These are phyloP conservation scores for Zygosaccharomyces gambellarensis DNA, from an alignment of 805 yeast genomes.

Conservation along the genomic window DNA sequence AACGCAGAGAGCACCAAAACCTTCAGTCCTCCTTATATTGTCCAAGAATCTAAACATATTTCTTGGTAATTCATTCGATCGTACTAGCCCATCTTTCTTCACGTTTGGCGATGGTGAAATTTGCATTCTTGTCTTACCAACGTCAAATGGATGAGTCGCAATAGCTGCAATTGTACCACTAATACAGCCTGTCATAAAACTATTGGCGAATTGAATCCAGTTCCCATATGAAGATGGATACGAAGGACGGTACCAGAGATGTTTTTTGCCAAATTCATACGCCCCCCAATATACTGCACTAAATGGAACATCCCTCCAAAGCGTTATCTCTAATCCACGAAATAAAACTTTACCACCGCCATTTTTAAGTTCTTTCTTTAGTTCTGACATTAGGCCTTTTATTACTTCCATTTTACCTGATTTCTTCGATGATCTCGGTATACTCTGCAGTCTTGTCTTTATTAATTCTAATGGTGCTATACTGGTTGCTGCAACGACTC, in stretches of 20 bases:
- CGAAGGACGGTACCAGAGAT: slow-evolving; percentile 15
- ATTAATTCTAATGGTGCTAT: slow-evolving; percentile 85
- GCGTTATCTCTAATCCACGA: slow-evolving; percentile 79
- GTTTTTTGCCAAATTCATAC: slow-evolving; percentile 53
- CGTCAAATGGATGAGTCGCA: slow-evolving; percentile 91
- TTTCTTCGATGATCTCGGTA: slow-evolving; percentile 47
- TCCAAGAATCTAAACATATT: slow-evolving; percentile 63
- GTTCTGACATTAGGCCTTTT: slow-evolving; percentile 49
- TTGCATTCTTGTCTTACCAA: slow-evolving; percentile 91
- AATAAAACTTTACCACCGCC: slow-evolving; percentile 66
- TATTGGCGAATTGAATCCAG: slow-evolving; percentile 49
- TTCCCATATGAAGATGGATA: slow-evolving; percentile 17
- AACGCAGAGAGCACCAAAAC: slow-evolving; percentile 75
- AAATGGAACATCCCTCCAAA: slow-evolving; percentile 97
- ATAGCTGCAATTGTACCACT: slow-evolving; percentile 85
- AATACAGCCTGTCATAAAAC: slow-evolving; percentile 76
- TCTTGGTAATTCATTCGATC: slow-evolving; percentile 16
- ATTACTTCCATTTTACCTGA: slow-evolving; percentile 32
- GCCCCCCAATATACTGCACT: slow-evolving; percentile 92
- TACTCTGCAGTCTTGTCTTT: slow-evolving; percentile 87
- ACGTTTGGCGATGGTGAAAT: slow-evolving; percentile 37
- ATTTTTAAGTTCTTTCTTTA: slow-evolving; percentile 43
- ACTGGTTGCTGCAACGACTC: slow-evolving; percentile 75
- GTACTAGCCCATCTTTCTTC: slow-evolving; percentile 1
- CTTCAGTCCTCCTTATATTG: slow-evolving; percentile 66